A percentile compares a stretch with the other conserved stretches of the same genome.
These are phyloP conservation scores for Boletus vinaceobasis DNA, from an alignment of 768 basidiomycete species.

Conservation along the genomic window DNA sequence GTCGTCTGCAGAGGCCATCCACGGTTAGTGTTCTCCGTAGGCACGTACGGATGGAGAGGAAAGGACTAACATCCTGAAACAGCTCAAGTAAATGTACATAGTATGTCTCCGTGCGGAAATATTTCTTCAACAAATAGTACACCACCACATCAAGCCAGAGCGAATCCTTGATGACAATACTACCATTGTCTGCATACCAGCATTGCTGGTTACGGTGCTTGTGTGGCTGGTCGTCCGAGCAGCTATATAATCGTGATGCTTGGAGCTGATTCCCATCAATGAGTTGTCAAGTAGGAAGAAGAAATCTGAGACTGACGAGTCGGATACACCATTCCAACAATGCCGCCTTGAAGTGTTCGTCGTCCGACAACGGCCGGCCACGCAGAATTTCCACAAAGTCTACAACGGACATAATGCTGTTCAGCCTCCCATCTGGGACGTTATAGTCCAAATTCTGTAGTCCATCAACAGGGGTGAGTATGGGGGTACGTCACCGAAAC, in stretches of 20 bases:
- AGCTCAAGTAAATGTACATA: slow-evolving; percentile 1
- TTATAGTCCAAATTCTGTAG: neutral
- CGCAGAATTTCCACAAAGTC: neutral
- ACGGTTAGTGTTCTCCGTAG: neutral
- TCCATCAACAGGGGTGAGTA: neutral
- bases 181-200: neutral
- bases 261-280: neutral
- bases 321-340: neutral
- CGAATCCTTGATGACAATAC: neutral
- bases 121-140: neutral
- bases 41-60: neutral
- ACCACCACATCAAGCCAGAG: neutral
- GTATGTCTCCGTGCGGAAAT: neutral
- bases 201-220: neutral
- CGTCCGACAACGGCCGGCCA: neutral
- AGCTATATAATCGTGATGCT: neutral
- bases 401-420: neutral
- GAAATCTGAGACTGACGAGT: neutral
- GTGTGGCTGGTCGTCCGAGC: neutral
- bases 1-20: neutral
- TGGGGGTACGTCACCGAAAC: no score
- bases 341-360: neutral
- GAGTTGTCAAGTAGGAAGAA: neutral
- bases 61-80: neutral
- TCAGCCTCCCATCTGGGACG: neutral